Evolutionary conservation across 2,329 filamentous ascomycete species (phyloP), one percentile per base, ranked within the genome.

Genomic region (Pyricularia pennisetigena): DNA sequence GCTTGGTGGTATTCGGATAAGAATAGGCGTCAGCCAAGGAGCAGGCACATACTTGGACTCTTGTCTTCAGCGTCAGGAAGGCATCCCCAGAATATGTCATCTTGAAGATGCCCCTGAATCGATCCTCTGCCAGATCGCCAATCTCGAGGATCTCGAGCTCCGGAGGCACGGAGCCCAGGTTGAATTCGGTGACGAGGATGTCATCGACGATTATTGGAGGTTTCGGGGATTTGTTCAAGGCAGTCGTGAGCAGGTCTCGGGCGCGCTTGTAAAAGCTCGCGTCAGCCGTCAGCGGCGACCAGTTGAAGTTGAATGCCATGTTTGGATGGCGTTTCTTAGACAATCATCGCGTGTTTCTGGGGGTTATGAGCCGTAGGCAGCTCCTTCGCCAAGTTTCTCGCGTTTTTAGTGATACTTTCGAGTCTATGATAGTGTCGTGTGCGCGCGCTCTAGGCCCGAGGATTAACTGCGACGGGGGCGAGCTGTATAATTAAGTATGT

Each of bases 221-320:
- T 76, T 98, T 98, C 57, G 94, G 94, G 68, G 92, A 95, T 81
- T 98, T 98, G 85, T 99, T 99, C 75, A 99, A 85, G 49, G 95
- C 95, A 69, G 92, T 90, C 29, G 95, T 99, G 74, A 99, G 86
- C 79, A 98, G 91, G 78, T 98, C 94, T 78, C 94, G 91, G 67
- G 95, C 94, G 74, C 93, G 90, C 77, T 91, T 88, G 81, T 94
- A 94, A 80, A 95, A 95, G 74, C 89, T 87, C 75, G 92, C 94
- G 82, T 98, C 95, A 76, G 94, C 94, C 82, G 96, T 95, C 72
- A 99, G 86, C 77, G 95, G 95, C 86, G 93, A 97, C 95, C 95
- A 99, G 92, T 98, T 98, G 91, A 99, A 99, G 85, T 98, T 98
- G 91, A 99, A 99, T 74, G 95, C 95, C 95, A 99, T 99, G 80